phyloP scores from a whole-genome alignment of 345 rosid genomes.

The Leavenworthia alabamica region DNA sequence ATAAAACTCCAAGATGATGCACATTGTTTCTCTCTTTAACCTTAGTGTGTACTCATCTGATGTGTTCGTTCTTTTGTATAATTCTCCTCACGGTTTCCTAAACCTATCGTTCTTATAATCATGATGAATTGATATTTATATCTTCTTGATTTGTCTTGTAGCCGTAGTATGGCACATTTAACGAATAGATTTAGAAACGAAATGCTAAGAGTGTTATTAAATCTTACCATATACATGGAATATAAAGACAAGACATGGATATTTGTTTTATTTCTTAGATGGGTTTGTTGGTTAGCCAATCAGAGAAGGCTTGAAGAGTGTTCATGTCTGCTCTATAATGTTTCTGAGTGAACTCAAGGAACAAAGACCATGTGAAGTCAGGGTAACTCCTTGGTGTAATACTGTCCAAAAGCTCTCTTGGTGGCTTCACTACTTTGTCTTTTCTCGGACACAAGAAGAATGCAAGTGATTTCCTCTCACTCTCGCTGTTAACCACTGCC shows the following conservation, averaged over 20 bases:
- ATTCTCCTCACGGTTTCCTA: neutral
- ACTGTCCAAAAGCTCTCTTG: constrained; percentile 51
- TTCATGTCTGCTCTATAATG: constrained; percentile 90
- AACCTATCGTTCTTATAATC: neutral
- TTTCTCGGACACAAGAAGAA: constrained; percentile 83
- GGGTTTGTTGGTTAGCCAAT: constrained; percentile 37
- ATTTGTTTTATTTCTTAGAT: neutral
- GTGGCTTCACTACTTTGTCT: constrained; percentile 78
- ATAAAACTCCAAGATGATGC: constrained; percentile 11
- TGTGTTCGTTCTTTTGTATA: neutral
- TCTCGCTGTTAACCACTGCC: constrained; percentile 82
- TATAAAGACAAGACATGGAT: neutral
- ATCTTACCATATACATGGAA: constrained; percentile 12
- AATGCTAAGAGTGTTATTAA: neutral
- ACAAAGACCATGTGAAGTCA: constrained; percentile 78
- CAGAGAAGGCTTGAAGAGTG: constrained; percentile 57
- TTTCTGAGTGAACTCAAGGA: constrained; percentile 79
- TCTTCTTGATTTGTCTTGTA: neutral
- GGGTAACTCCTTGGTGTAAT: constrained; percentile 60
- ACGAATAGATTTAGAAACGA: neutral
- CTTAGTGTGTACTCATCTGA: neutral
- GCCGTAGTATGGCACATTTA: neutral
- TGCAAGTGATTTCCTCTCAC: constrained; percentile 84
- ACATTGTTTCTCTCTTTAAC: neutral
- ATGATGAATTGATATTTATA: neutral